Conservation (phyloP, 306 rosid species). For the Cicer bijugum region DNA sequence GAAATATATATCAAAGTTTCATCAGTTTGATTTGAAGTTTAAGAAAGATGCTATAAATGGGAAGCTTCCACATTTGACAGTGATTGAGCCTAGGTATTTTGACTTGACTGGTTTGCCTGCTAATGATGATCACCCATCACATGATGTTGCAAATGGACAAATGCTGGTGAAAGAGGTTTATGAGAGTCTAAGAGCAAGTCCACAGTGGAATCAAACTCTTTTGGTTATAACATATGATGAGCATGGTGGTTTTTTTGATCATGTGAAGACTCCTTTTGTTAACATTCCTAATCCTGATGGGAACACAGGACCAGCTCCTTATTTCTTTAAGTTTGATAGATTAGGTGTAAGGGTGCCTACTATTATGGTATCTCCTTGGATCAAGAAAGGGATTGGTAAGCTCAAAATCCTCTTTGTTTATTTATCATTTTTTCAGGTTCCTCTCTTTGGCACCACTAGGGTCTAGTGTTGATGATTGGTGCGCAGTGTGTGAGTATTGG, state of each 20-base stretch:
- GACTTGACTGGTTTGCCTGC: slow-evolving; percentile 79
- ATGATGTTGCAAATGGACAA: slow-evolving; percentile 98
- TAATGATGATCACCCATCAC: slow-evolving; percentile 97
- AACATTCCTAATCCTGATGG: slow-evolving; percentile 96
- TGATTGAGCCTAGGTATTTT: slow-evolving; percentile 92
- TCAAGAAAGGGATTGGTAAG: slow-evolving; percentile 93
- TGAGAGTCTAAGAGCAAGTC: slow-evolving; percentile 86
- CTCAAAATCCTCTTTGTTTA: slow-evolving; percentile 22
- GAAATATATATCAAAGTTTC: slow-evolving; percentile 80
- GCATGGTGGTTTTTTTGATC: slow-evolving; percentile 95
- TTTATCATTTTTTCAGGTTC: slow-evolving; percentile 27
- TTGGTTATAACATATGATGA: slow-evolving; percentile 90
- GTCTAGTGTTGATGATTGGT: too few species aligned
- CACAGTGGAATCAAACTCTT: slow-evolving; percentile 96
- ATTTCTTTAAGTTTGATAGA: slow-evolving; percentile 95
- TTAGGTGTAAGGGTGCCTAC: slow-evolving; percentile 97
- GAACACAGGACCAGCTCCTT: slow-evolving; percentile 95
- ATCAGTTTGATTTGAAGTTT: slow-evolving; percentile 75
- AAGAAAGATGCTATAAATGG: slow-evolving; percentile 81
- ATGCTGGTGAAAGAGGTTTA: slow-evolving; percentile 92
- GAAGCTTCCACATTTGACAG: slow-evolving; percentile 82
- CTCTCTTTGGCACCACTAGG: not conserved
- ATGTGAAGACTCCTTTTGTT: slow-evolving; percentile 82
- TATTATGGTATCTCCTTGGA: slow-evolving; percentile 98
- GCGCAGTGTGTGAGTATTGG: too few species aligned